Evolutionary conservation across 2,329 filamentous ascomycete genomes (phyloP).

Genomic region (Sarocladium strictum): DNA sequence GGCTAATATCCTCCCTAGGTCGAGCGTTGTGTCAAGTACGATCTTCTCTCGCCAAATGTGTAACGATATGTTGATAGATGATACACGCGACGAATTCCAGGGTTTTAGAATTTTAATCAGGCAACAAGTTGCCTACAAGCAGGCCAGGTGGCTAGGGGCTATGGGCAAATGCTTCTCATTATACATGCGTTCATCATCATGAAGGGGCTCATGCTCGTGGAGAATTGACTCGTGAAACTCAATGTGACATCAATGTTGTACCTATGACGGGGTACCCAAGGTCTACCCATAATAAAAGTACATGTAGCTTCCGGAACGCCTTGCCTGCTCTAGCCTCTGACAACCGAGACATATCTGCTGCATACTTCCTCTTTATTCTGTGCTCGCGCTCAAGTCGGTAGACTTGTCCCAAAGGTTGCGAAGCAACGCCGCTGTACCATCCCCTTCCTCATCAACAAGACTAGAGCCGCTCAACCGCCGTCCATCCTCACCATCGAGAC

Average conservation of each 20-base stretch:
- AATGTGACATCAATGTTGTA: too few relatives aligned
- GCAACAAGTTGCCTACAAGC: too few relatives aligned
- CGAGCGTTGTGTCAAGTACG: slow-evolving; percentile 85
- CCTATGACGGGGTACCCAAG: too few relatives aligned
- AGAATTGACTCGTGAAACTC: too few relatives aligned
- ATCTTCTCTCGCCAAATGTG: slow-evolving; percentile 81
- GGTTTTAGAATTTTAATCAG: too few relatives aligned
- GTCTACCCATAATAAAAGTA: too few relatives aligned
- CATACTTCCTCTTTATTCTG: slow-evolving; percentile 14
- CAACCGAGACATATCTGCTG: too few relatives aligned
- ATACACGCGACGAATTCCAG: background rate
- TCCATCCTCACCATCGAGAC: slow-evolving; percentile 41
- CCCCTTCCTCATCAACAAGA: slow-evolving; percentile 42
- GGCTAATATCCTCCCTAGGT: slow-evolving; percentile 56
- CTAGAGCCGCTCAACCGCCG: slow-evolving; percentile 42
- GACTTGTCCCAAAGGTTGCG: slow-evolving; percentile 58
- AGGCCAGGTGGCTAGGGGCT: too few relatives aligned
- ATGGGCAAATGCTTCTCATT: too few relatives aligned
- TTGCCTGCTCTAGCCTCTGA: too few relatives aligned
- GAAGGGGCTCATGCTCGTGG: too few relatives aligned
- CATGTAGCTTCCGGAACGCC: background rate
- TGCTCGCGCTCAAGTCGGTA: slow-evolving; percentile 49
- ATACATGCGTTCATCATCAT: too few relatives aligned
- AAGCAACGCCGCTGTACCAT: slow-evolving; percentile 44
- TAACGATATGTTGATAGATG: slow-evolving; percentile 32